Conservation (phyloP, 108 stramenopile species). For the Nitzschia sp. region DNA sequence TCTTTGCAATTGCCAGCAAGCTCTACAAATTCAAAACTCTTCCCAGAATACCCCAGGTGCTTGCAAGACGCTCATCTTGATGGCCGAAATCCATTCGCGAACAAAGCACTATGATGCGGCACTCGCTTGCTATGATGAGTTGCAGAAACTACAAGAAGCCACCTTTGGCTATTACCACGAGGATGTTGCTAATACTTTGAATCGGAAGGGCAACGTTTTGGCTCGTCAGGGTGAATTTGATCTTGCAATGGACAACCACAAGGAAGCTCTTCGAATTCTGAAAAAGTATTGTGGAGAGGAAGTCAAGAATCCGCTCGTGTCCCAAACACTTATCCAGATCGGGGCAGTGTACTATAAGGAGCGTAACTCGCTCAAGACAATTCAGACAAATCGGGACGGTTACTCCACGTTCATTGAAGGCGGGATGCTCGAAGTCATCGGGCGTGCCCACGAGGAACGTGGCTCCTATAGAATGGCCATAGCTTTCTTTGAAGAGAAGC, state of each 20-base stretch:
- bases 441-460: constrained; percentile 68
- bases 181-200: constrained; percentile 62
- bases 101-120: constrained; percentile 49
- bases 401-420: constrained; percentile 73
- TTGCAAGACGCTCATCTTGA: constrained; percentile 34
- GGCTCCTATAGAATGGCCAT: constrained; percentile 71
- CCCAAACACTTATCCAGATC: constrained; percentile 71
- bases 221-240: constrained; percentile 56
- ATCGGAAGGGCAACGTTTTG: constrained; percentile 54
- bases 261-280: constrained; percentile 65
- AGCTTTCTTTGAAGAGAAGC: constrained; percentile 73
- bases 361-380: constrained; percentile 60
- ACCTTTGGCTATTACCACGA: constrained; percentile 57
- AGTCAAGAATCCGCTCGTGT: constrained; percentile 60
- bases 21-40: constrained; percentile 45
- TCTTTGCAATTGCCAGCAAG: constrained; percentile 23
- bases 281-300: constrained; percentile 61
- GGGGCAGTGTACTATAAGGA: constrained; percentile 81
- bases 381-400: constrained; percentile 55
- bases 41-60: constrained; percentile 27
- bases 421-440: constrained; percentile 76
- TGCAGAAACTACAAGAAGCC: constrained; percentile 44
- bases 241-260: constrained; percentile 69
- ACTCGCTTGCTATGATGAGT: constrained; percentile 57
- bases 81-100: constrained; percentile 40